Base-by-base conservation (phyloP, 192 early-diverging fungal species). In the Radiomyces spectabilis region DNA sequence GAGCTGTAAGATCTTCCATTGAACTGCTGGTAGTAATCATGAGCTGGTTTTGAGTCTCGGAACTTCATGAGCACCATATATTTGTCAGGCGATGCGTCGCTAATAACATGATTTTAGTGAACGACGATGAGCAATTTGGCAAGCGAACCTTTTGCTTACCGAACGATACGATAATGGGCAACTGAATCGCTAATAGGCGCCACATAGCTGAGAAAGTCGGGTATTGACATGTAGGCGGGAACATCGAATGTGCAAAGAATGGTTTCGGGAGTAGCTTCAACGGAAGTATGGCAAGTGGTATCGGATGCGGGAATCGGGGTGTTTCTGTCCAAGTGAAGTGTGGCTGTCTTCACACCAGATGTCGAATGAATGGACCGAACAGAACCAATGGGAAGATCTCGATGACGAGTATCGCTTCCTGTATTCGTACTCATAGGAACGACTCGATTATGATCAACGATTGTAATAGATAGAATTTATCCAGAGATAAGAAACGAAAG, bases 11-110 rank as follows among this genome's bases (percentile, higher is more conserved):
- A 72, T 51, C 79, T 77, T 30, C 91, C 92, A 57, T 91, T 94
- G 76, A 80, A 97, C 39, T 86, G 74, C 5, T 52, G 61, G 41
- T 89, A 84, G 59, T 93, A 97, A 40, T 75, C 75, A 21, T 63
- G 65, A 1, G 92, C 86, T 4, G 74, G 57, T n/a, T 72, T 55
- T 2, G 48, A 40, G 31, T 76, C 65, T 44, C 85, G 65, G 70
- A 99, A 93, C 63, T 84, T 79, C 59, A 97, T 70, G 6, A 97
- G 54, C 1, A 95, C 86, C 78, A 95, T 87, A 61, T 90, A 93
- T 46, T 88, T 83, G 61, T 91, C 92, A 16, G 91, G 90, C 1
- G 84, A 72, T 43, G 76, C 61, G 69, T 98, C 94, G 25, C 89
- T 79, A 59, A 33, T n/a, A 62, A 51, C 5, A 33, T n/a, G n/a